Conservation (phyloP, 768 basidiomycete species). For the Panus rudis region DNA sequence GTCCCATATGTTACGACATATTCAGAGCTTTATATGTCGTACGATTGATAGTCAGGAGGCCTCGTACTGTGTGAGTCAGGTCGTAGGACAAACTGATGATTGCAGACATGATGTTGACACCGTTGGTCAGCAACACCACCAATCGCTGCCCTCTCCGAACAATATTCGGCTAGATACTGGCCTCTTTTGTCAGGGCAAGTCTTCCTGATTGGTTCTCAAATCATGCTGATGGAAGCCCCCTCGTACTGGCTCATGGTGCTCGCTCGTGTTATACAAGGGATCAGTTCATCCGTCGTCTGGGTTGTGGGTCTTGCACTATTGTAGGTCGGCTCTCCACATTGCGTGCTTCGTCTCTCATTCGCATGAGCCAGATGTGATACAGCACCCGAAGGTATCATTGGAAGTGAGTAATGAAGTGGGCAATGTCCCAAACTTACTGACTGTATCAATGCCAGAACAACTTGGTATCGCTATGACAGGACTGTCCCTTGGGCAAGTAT, state of each 20-base stretch:
- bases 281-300: constrained; percentile 35
- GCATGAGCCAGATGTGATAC: constrained; percentile 27
- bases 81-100: too few species aligned
- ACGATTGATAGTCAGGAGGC: constrained; percentile 21
- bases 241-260: constrained; percentile 32
- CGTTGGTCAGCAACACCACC: constrained; percentile 25
- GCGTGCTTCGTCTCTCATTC: not conserved
- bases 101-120: not conserved
- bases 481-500: constrained; percentile 28
- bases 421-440: not conserved
- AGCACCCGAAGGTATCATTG: constrained; percentile 26
- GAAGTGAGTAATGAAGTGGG: constrained; percentile 22
- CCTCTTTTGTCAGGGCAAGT: constrained; percentile 26
- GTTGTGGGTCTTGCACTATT: constrained; percentile 32
- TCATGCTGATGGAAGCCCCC: constrained; percentile 34
- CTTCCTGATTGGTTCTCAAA: constrained; percentile 28
- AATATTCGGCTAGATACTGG: constrained; percentile 24
- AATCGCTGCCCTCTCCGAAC: constrained; percentile 30
- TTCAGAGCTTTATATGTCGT: constrained; percentile 1
- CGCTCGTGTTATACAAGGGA: constrained; percentile 32
- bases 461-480: constrained; percentile 35
- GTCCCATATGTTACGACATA: constrained; percentile 2
- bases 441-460: constrained; percentile 22
- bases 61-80: constrained; percentile 24
- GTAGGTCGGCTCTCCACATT: constrained; percentile 15